phyloP scores from a whole-genome alignment of 805 yeast species.

The Debaryomyces hansenii region DNA sequence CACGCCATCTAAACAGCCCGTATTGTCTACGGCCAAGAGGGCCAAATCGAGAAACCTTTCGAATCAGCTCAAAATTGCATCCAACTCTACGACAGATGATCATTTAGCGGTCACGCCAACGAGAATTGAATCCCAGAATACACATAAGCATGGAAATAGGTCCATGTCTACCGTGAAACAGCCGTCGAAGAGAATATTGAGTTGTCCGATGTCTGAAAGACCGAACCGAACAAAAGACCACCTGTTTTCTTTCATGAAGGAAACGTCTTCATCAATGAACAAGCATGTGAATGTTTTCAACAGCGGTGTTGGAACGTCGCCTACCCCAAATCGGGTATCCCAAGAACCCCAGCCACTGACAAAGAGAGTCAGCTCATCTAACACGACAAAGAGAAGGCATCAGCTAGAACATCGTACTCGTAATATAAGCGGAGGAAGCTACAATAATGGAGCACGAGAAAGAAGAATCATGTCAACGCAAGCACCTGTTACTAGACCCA shows the following conservation, averaged over 20 bases:
- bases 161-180: slow-evolving; percentile 14
- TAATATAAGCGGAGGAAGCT: background rate
- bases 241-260: slow-evolving; percentile 40
- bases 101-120: slow-evolving; percentile 17
- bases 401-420: slow-evolving; percentile 1
- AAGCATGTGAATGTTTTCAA: slow-evolving; percentile 16
- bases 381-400: slow-evolving; percentile 1
- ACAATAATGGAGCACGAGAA: slow-evolving; percentile 14
- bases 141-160: background rate
- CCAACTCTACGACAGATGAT: background rate
- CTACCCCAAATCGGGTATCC: slow-evolving; percentile 1
- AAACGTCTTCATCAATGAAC: slow-evolving; percentile 39
- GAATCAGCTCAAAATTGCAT: background rate
- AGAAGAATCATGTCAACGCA: slow-evolving; percentile 13
- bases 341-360: background rate
- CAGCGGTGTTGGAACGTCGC: background rate
- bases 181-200: slow-evolving; percentile 12
- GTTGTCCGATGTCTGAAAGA: slow-evolving; percentile 20
- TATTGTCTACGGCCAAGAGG: slow-evolving; percentile 17
- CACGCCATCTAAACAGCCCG: slow-evolving; percentile 6
- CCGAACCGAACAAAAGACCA: slow-evolving; percentile 11
- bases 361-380: slow-evolving; percentile 1
- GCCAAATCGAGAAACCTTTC: slow-evolving; percentile 14
- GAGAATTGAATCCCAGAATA: slow-evolving; percentile 9
- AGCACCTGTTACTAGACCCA: slow-evolving; percentile 10